These are phyloP conservation scores for Beauveria asiatica DNA, from an alignment of 2,329 filamentous ascomycete genomes.

Conservation along the genomic window DNA sequence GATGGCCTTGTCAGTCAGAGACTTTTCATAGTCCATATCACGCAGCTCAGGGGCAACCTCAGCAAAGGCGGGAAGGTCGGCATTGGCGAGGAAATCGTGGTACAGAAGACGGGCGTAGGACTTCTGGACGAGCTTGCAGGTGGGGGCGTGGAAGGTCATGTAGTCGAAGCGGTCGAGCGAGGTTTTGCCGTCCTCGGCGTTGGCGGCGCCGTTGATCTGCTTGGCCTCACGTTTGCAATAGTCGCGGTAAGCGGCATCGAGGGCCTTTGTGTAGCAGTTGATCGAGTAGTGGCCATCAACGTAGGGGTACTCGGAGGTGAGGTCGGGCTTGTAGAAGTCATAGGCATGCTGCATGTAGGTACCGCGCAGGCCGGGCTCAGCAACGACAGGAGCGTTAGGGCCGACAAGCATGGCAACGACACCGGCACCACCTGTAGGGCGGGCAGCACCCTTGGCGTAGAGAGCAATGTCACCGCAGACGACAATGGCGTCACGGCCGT, in stretches of 20 bases:
- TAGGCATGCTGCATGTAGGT: constrained; percentile 78
- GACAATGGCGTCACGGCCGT: constrained; percentile 73
- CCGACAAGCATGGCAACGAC: constrained; percentile 72
- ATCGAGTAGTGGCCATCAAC: constrained; percentile 79
- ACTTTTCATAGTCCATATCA: constrained; percentile 71
- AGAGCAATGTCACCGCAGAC: constrained; percentile 77
- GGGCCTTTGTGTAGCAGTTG: constrained; percentile 72
- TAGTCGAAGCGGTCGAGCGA: constrained; percentile 75
- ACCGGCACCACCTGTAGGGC: constrained; percentile 73
- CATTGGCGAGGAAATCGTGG: constrained; percentile 72
- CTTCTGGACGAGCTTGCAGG: constrained; percentile 81
- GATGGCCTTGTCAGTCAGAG: constrained; percentile 69
- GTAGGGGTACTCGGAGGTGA: constrained; percentile 79
- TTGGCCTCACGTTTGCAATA: constrained; percentile 67
- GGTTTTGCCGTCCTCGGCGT: constrained; percentile 45
- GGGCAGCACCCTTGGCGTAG: constrained; percentile 75
- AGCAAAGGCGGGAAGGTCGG: constrained; percentile 57
- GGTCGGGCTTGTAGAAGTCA: constrained; percentile 85
- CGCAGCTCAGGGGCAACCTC: constrained; percentile 69
- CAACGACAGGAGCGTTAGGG: constrained; percentile 65
- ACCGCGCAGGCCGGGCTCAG: constrained; percentile 72
- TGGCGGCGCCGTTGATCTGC: constrained; percentile 31
- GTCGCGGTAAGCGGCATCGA: constrained; percentile 73
- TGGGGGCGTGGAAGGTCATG: constrained; percentile 74
- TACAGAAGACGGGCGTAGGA: constrained; percentile 77